These are phyloP conservation scores for Sarcodon sp. DNA, from an alignment of 768 basidiomycete genomes.

Conservation along the genomic window DNA sequence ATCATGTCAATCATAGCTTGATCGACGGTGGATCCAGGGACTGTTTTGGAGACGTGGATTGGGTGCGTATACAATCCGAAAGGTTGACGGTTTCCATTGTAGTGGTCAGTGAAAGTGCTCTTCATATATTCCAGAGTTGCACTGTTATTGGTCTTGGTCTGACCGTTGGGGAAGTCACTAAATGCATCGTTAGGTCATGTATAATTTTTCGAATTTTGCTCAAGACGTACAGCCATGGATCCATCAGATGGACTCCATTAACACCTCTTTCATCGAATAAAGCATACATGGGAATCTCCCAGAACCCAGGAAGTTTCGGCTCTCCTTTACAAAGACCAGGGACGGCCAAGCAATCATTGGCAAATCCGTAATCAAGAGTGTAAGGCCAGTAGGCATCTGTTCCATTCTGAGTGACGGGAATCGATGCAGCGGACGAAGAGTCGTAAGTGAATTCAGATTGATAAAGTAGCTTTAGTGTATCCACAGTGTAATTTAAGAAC, in stretches of 20 bases:
- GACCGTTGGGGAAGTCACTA: constrained; percentile 46
- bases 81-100: constrained; percentile 63
- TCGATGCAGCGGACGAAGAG: constrained; percentile 43
- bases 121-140: constrained; percentile 65
- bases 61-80: constrained; percentile 77
- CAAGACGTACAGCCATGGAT: constrained; percentile 59
- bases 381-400: constrained; percentile 82
- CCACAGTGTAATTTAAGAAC: constrained; percentile 49
- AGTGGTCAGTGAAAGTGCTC: constrained; percentile 61
- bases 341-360: constrained; percentile 59
- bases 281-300: constrained; percentile 81
- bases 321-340: constrained; percentile 49
- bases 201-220: background rate
- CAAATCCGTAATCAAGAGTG: constrained; percentile 67
- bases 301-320: constrained; percentile 64
- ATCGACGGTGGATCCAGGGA: constrained; percentile 42
- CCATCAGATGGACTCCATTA: constrained; percentile 60
- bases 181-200: background rate
- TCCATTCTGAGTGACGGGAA: constrained; percentile 48
- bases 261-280: constrained; percentile 50
- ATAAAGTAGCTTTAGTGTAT: constrained; percentile 47
- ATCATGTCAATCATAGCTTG: constrained; percentile 60
- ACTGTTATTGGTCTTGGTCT: constrained; percentile 33
- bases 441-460: constrained; percentile 60
- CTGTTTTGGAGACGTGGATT: constrained; percentile 52